Evolutionary conservation across 176 grass and related monocot genomes (phyloP).

Genomic region (Hsuehochloa calcarea): DNA sequence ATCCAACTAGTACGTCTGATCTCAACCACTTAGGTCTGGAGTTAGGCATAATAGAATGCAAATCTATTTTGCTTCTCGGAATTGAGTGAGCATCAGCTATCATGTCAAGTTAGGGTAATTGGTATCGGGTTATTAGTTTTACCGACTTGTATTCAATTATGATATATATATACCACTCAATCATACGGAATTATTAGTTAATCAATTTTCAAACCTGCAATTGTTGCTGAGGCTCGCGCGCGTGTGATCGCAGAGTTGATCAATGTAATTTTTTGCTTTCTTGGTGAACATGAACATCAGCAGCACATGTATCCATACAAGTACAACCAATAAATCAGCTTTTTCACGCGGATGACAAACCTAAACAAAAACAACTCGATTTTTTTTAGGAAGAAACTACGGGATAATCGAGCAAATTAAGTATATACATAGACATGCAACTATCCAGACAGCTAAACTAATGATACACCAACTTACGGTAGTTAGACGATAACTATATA

Average conservation of each 20-base stretch:
- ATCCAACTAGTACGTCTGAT: not conserved
- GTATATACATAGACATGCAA: not conserved
- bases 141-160: not conserved
- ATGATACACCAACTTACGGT: constrained; percentile 13
- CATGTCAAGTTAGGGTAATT: too few relatives aligned
- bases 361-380: not conserved
- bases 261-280: not conserved
- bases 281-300: not conserved
- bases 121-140: not conserved
- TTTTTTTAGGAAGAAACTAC: not conserved
- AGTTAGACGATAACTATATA: not conserved
- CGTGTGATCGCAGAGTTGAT: not conserved
- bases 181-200: not conserved
- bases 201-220: not conserved
- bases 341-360: not conserved
- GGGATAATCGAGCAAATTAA: too few relatives aligned
- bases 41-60: too few relatives aligned
- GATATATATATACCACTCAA: not conserved
- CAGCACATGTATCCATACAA: not conserved
- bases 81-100: too few relatives aligned
- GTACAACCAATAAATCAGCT: not conserved
- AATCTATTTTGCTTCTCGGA: too few relatives aligned
- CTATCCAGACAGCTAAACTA: not conserved
- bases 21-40: not conserved
- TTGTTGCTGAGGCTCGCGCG: not conserved